Evolutionary conservation across 306 rosid genomes (phyloP), one percentile per base, ranked within the genome.

Genomic region (Rosa persica): DNA sequence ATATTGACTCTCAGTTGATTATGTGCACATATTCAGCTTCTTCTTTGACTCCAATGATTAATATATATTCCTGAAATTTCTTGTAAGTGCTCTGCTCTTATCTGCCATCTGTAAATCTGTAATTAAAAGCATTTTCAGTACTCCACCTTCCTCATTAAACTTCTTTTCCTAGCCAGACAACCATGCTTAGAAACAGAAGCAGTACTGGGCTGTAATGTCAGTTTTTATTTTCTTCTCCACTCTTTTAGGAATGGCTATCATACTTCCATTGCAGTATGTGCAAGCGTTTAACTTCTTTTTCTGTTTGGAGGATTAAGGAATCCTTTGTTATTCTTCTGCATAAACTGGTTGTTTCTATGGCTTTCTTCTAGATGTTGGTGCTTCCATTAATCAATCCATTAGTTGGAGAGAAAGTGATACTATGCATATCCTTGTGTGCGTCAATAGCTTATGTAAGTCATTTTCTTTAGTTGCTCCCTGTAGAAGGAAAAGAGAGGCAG

Each of bases 371-470:
- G 98, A 82, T 93, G 54, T 38, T 93, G 85, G 69, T 89, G 81
- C 94, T 91, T 83, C 98, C 98, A 47, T 72, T 91, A 74, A 76
- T 89, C 38, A 91, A 93, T 79, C 96, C 98, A 66, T 67, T 91
- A 88, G 93, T 89, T 15, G 98, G 98, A 77, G 98, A 91, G 85
- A 91, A 86, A 81, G 79, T 81, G 77, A 93, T 91, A 72, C 85
- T 93, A 47, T 88, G 96, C 83, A 78, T 86, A 51, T 89, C 88
- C 55, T 84, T 93, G 83, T 85, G 89, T 76, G 87, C 96, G 68
- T 91, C 98, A 61, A 80, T 93, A 81, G 94, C 91, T 83, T 91
- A 93, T 82, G 98, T 93, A 87, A 85, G 91, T 82, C 51, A 22
- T 55, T 70, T 43, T 27, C 4, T 70, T 22, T 15, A 73, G 25